Evolutionary conservation across 2,329 filamentous ascomycete genomes (phyloP).

Genomic region (Pseudogymnoascus sp.): DNA sequence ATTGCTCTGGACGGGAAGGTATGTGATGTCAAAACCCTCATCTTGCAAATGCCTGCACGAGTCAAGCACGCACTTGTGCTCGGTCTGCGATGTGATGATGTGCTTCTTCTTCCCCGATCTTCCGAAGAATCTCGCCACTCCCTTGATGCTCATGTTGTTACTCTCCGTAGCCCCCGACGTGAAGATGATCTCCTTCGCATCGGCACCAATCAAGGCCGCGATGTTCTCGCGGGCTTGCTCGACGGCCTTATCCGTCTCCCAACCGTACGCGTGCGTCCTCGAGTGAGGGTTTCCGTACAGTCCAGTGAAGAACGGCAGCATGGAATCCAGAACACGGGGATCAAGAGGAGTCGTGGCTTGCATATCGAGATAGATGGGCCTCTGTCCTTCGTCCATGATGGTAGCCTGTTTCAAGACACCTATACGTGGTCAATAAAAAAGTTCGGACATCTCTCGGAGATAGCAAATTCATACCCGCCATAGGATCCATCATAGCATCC

Average conservation of each 20-base stretch:
- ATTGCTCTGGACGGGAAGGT: conserved; percentile 78
- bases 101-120: conserved; percentile 94
- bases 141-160: conserved; percentile 99
- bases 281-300: conserved; percentile 97
- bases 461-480: conserved; percentile 46
- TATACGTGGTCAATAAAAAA: conserved; percentile 19
- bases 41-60: conserved; percentile 95
- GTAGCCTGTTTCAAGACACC: conserved; percentile 86
- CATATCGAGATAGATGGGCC: conserved; percentile 97
- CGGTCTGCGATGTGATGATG: conserved; percentile 93
- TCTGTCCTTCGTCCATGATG: conserved; percentile 82
- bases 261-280: conserved; percentile 93
- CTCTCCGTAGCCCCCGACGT: conserved; percentile 97
- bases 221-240: conserved; percentile 79
- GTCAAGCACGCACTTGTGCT: conserved; percentile 98
- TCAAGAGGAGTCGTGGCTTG: conserved; percentile 95
- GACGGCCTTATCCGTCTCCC: conserved; percentile 93
- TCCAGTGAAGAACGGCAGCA: conserved; percentile 90
- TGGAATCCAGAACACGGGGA: conserved; percentile 87
- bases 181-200: conserved; percentile 97
- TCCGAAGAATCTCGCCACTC: conserved; percentile 91
- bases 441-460: conserved; percentile 10
- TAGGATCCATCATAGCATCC: conserved; percentile 68
- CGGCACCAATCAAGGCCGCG: conserved; percentile 80
- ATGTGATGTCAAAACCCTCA: conserved; percentile 95